Evolutionary conservation across 2,329 filamentous ascomycete genomes (phyloP), one percentile per base, ranked within the genome.

Genomic region (Pseudogymnoascus sp.): DNA sequence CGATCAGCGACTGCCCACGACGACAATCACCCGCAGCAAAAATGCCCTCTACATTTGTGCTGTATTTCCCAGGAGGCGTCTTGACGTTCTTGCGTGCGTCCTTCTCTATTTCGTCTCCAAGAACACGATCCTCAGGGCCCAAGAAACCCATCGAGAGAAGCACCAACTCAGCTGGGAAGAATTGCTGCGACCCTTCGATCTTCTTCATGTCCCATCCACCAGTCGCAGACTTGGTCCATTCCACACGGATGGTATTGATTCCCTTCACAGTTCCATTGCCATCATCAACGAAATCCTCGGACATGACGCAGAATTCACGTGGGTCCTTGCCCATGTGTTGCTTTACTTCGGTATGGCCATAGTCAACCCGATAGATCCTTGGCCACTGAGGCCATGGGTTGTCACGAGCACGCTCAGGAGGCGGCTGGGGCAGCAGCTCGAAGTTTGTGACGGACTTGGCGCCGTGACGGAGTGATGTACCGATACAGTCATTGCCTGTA

Each of bases 121-220:
- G 83, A 40, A 96, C 86, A 68, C 91, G 89, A 69, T 90, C 90
- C 79, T 97, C 93, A 5, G 93, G 93, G 8, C 93, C 93, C 67
- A 97, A 79, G 88, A 97, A 97, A 74, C 93, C 93, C 93, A 97
- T 97, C 61, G 93, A 96, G 60, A 97, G 81, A 51, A 97, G 85
- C 51, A 97, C 93, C 42, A 97, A 85, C 73, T 97, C 93, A 29
- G 93, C 93, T 39, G 91, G 91, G 88, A 97, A 97, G 83, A 96
- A 96, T 75, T 97, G 87, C 80, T 96, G 90, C 66, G 89, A 93
- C 39, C 90, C 92, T 69, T 96, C 93, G 34, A 96, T 83, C 76
- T 96, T 93, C 84, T 96, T 96, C 92, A 97, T 97, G 77, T 97
- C 93, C 93, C 93, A 97, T 51, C 93, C 93, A 68, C 93, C 93